phyloP scores from a whole-genome alignment of 495 filamentous ascomycete genomes.

The Durotheca rogersii region DNA sequence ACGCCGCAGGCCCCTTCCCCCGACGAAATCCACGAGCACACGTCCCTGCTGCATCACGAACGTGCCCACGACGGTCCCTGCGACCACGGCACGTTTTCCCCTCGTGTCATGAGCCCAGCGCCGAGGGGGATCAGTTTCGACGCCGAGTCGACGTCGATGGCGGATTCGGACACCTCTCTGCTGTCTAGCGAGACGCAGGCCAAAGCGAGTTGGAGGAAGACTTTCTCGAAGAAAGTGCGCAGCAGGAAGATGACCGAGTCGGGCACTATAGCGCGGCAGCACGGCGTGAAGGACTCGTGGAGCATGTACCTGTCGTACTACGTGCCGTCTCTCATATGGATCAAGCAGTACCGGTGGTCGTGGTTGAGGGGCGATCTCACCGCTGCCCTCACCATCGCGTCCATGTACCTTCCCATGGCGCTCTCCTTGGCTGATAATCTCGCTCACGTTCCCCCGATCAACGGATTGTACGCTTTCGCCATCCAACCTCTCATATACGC shows the following conservation, averaged over 20 bases:
- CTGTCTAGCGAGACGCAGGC: conserved; percentile 22
- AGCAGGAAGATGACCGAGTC: conserved; percentile 64
- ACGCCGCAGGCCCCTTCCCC: conserved; percentile 9
- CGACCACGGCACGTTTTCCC: conserved; percentile 80
- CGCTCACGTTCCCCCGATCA: conserved; percentile 87
- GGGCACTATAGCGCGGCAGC: conserved; percentile 58
- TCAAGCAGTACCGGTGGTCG: conserved; percentile 75
- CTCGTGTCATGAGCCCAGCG: conserved; percentile 54
- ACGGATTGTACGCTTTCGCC: conserved; percentile 93
- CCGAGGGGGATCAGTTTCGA: conserved; percentile 44
- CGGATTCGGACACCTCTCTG: conserved; percentile 23
- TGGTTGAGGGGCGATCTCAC: conserved; percentile 85
- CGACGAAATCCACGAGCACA: conserved; percentile 45
- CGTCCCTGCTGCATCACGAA: conserved; percentile 45
- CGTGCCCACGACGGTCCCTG: conserved; percentile 54
- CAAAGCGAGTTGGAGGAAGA: conserved; percentile 37
- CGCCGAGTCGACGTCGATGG: conserved; percentile 27
- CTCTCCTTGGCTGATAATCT: conserved; percentile 92
- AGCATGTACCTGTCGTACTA: conserved; percentile 90
- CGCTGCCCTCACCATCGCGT: conserved; percentile 86
- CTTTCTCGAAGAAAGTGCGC: conserved; percentile 41
- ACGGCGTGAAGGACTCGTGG: conserved; percentile 57
- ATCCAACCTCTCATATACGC: conserved; percentile 89
- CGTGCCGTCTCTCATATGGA: conserved; percentile 86
- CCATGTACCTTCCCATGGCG: conserved; percentile 97